Percentiles rank a stretch among this genome's conserved stretches.
These are phyloP conservation scores for Chlorociboria aeruginascens DNA, from an alignment of 495 filamentous ascomycete genomes.

Conservation along the genomic window DNA sequence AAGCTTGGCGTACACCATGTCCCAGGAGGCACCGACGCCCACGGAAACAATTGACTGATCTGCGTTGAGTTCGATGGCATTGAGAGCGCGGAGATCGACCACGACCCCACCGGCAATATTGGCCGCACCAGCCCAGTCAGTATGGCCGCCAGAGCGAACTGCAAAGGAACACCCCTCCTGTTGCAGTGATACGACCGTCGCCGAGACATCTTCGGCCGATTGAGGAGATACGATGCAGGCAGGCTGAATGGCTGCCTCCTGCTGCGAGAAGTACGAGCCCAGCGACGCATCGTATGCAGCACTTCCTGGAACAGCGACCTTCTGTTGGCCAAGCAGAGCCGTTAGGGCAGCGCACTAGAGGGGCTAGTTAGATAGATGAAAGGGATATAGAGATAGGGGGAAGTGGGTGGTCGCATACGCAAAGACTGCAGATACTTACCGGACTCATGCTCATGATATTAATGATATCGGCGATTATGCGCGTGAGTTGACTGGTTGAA, in stretches of 20 bases:
- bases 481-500: too few species aligned
- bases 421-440: neutral
- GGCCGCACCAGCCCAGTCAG: neutral
- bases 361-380: neutral
- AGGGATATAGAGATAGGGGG: neutral
- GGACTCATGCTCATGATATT: too few species aligned
- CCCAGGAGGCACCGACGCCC: neutral
- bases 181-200: neutral
- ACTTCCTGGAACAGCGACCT: neutral
- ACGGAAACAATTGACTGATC: neutral
- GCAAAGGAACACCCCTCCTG: neutral
- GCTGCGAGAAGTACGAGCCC: neutral
- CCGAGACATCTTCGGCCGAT: neutral
- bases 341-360: neutral
- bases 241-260: neutral
- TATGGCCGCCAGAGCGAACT: neutral
- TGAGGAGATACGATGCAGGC: neutral
- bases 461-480: too few species aligned
- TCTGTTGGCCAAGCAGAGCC: neutral
- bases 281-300: neutral
- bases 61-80: neutral
- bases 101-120: neutral
- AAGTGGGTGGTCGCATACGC: neutral
- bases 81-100: neutral
- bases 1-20: too few species aligned